A percentile compares a stretch with the other conserved stretches of the same genome.
Evolutionary conservation across 2,329 filamentous ascomycete genomes (phyloP).

Genomic region (Calonectria crousiana): DNA sequence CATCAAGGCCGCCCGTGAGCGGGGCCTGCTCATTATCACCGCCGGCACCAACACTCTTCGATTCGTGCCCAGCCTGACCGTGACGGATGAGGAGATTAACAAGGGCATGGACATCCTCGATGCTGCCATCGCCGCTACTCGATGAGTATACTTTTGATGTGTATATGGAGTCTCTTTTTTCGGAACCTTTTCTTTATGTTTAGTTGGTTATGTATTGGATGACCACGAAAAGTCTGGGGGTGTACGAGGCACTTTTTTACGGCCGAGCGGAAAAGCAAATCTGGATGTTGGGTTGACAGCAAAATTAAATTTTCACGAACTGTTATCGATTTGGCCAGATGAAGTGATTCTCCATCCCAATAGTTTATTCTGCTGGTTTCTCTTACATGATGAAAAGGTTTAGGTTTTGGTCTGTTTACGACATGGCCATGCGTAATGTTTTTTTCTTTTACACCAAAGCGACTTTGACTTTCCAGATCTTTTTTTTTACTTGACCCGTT

Average conservation of each 20-base stretch:
- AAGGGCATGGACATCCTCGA: constrained; percentile 82
- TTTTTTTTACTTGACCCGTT: not conserved
- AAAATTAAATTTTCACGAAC: not conserved
- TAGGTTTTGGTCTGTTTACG: not conserved
- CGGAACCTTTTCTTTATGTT: not conserved
- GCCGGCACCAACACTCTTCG: constrained; percentile 92
- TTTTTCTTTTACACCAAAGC: not conserved
- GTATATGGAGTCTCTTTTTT: constrained; percentile 2
- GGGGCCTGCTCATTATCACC: constrained; percentile 90
- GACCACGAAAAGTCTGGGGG: not conserved
- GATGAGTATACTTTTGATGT: constrained; percentile 34
- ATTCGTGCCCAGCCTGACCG: constrained; percentile 89
- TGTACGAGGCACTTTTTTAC: not conserved
- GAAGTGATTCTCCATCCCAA: not conserved
- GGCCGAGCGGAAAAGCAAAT: constrained; percentile 19
- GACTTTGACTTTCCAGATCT: not conserved
- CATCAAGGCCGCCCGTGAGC: constrained; percentile 86
- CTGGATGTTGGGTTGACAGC: constrained; percentile 22
- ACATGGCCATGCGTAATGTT: not conserved
- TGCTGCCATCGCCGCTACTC: constrained; percentile 67
- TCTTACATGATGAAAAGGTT: not conserved
- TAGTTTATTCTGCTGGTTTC: not conserved
- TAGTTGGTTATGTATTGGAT: not conserved
- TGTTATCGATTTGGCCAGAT: not conserved
- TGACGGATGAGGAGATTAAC: constrained; percentile 84